Evolutionary conservation across 2,329 filamentous ascomycete genomes (phyloP).

Genomic region (Fusarium sp.): DNA sequence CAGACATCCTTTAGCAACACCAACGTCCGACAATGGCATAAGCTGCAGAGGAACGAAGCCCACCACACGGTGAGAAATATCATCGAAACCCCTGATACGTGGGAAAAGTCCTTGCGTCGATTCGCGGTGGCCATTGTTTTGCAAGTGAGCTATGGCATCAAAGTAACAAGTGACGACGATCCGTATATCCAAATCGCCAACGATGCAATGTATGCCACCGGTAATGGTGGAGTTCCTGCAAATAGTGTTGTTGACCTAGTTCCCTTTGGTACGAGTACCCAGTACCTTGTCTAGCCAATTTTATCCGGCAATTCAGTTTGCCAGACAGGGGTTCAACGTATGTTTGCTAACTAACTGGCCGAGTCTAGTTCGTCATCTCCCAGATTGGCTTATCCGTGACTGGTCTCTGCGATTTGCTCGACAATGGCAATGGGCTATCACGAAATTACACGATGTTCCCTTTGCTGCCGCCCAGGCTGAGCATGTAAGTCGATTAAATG

Average conservation of each 20-base stretch:
- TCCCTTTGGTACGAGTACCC: conserved; percentile 48
- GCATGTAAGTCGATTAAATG: conserved; percentile 37
- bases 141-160: conserved; percentile 49
- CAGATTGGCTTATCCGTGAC: conserved; percentile 47
- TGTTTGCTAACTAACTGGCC: conserved; percentile 24
- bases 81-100: conserved; percentile 32
- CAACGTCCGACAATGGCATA: conserved; percentile 46
- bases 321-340: not conserved
- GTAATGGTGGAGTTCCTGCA: conserved; percentile 48
- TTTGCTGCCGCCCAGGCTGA: conserved; percentile 46
- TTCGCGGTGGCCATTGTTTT: conserved; percentile 49
- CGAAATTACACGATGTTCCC: conserved; percentile 49
- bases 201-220: conserved; percentile 48
- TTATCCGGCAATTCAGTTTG: not conserved
- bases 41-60: conserved; percentile 42
- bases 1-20: conserved; percentile 56
- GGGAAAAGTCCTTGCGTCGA: conserved; percentile 45
- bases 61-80: conserved; percentile 38
- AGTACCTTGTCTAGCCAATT: not conserved
- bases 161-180: conserved; percentile 46
- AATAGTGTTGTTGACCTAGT: conserved; percentile 58
- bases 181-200: conserved; percentile 48
- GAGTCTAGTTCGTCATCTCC: conserved; percentile 40
- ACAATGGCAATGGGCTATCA: conserved; percentile 51
- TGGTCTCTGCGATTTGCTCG: conserved; percentile 49